Conservation (phyloP, 2,329 filamentous ascomycete species). For the Penicillium corylophilum region DNA sequence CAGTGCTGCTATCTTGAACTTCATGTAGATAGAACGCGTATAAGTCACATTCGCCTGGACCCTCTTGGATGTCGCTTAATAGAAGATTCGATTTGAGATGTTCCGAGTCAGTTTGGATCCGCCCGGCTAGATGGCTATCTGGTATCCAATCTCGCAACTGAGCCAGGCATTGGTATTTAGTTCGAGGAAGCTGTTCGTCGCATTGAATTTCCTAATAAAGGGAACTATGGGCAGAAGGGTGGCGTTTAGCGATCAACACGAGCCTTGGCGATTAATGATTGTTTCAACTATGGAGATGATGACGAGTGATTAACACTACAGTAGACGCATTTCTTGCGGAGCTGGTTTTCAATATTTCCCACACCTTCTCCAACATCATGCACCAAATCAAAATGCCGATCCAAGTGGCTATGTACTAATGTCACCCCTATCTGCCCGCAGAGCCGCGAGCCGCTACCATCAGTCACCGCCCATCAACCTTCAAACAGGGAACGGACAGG, state of each 20-base stretch:
- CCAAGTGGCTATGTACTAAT: neutral
- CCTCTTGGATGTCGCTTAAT: neutral
- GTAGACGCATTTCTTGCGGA: neutral
- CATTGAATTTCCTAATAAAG: neutral
- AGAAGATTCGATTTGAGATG: neutral
- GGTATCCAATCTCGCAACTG: neutral
- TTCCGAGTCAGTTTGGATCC: neutral
- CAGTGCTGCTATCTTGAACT: constrained; percentile 25
- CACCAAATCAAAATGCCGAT: neutral
- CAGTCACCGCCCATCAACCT: neutral
- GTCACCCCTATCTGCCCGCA: neutral
- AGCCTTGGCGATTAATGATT: neutral
- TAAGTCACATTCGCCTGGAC: neutral
- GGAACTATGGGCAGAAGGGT: neutral
- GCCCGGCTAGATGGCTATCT: neutral
- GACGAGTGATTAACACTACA: neutral
- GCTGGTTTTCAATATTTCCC: neutral
- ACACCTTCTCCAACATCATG: neutral
- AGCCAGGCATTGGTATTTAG: neutral
- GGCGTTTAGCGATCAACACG: neutral
- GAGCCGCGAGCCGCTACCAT: neutral
- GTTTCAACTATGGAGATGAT: neutral
- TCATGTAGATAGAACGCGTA: neutral
- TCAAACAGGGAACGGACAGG: neutral
- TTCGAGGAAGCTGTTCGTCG: neutral